Base-by-base conservation (phyloP, 805 yeast genomes). In the Wickerhamiella vanderwaltii region DNA sequence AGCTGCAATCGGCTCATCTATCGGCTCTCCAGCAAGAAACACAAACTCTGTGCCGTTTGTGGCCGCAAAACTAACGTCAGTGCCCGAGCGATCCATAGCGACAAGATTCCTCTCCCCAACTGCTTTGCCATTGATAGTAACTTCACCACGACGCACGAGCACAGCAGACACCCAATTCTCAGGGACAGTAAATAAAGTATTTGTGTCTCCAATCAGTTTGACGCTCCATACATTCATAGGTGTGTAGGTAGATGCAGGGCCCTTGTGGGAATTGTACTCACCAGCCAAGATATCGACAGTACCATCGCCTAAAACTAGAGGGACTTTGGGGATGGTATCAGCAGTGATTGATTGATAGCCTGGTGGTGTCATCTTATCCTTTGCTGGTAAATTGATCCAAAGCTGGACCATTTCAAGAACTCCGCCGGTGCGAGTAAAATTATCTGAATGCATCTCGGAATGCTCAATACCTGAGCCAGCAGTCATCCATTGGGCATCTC, bases 401-500 rank as follows among this genome's bases (percentile, higher is more conserved):
- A 84, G 62, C 60, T 84, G 95, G 69, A 83, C 64, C 45, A 94
- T 94, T 41, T 65, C 68, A 9, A 69, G 57, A 0, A 77, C 73
- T 33, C 68, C 69, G 18, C 63, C 62, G 2, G 19, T 16, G 12
- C 17, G 9, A 19, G 45, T 19, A 39, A 43, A 43, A 28, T 38
- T 29, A 3, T 34, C 16, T 9, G 50, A 50, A 25, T 57, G 61
- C 75, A 83, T 84, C 55, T 84, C 94, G 3, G 84, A 71, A 58
- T 84, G 95, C 33, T 80, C 83, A 29, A 83, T 72, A 41, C 91
- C 95, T 52, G 71, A 73, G 45, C 94, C 94, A 6, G 94, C 94
- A 24, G 94, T 84, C 94, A 84, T 84, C 59, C 84, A 83, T 60
- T 84, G 95, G 49, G 84, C 64, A 58, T 83, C 94, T 43, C 94